phyloP scores from a whole-genome alignment of 1,139 yeast species.

The Candida frijolesensis region DNA sequence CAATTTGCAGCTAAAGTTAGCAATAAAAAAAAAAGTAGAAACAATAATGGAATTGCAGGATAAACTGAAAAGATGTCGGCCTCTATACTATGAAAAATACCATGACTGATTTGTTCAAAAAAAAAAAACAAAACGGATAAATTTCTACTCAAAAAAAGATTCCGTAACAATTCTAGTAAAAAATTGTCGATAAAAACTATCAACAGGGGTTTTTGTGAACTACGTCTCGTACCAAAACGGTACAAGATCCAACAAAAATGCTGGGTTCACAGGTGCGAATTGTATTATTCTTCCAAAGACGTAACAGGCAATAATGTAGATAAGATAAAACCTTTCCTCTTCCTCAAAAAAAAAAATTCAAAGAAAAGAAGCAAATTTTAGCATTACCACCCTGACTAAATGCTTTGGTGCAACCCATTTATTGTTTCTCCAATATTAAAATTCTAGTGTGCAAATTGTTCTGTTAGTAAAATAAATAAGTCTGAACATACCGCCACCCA shows the following conservation, averaged over 20 bases:
- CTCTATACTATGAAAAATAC: constrained; percentile 70
- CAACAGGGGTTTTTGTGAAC: constrained; percentile 35
- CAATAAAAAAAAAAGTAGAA: neutral
- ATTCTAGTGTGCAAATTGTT: neutral
- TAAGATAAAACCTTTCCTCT: constrained; percentile 25
- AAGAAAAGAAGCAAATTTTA: neutral
- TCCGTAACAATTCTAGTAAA: constrained; percentile 39
- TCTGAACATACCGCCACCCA: constrained; percentile 95
- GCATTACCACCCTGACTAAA: constrained; percentile 69
- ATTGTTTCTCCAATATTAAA: neutral
- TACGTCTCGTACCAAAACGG: constrained; percentile 50
- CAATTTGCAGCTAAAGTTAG: neutral
- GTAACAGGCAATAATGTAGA: constrained; percentile 20
- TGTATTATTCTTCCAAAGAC: constrained; percentile 20
- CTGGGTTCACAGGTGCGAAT: constrained; percentile 34
- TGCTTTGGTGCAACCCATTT: constrained; percentile 44
- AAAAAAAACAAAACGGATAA: constrained; percentile 31
- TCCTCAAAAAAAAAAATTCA: neutral
- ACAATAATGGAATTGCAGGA: constrained; percentile 1
- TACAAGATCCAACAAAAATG: constrained; percentile 19
- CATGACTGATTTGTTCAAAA: constrained; percentile 21
- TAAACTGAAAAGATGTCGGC: constrained; percentile 48
- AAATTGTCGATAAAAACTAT: constrained; percentile 47
- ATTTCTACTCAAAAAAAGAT: constrained; percentile 68
- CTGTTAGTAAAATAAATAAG: constrained; percentile 5